Base-by-base conservation (phyloP, 345 rosid species). In the Balakata baccata region DNA sequence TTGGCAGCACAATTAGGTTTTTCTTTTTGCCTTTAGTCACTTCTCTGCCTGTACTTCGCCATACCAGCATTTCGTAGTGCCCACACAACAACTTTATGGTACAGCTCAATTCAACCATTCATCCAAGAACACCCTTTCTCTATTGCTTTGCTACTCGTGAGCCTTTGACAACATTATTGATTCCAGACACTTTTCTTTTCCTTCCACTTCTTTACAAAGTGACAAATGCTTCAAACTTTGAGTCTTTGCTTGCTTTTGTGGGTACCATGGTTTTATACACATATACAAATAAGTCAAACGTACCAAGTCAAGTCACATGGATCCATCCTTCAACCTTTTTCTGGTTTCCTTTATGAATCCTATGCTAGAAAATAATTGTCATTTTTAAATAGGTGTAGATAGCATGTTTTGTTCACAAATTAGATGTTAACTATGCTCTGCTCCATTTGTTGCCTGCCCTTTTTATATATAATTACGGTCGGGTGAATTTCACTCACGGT, bases 181-280 rank as follows among this genome's bases (percentile, higher is more conserved):
- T 59, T 59, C 45, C 14, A 8, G 20, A 45, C 25, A 10, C 57
- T 29, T 29, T 43, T 68, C 20, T 37, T 29, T 29, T 29, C 34
- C 2, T 52, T 34, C 74, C 51, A 39, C 62, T 20, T 70, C 39
- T 22, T 45, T 70, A 71, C 59, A n/a, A 11, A 41, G 49, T 51
- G 34, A 49, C 20, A n/a, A 25, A n/a, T 38, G 45, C 45, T 71
- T 71, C 56, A 29, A 25, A 23, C 20, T 67, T 25, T 23, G 0
- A 52, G 70, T 29, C 22, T 29, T 66, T 22, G 70, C 37, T 67
- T 58, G 62, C 62, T 49, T 67, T 66, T 66, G 3, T 23, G 12
- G 57, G 57, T 13, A 29, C 46, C 5, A 52, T 16, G n/a, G n/a
- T 34, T 68, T 37, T 12, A 47, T 52, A 58, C 3, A 46, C 43